Conservation (phyloP, 169 alveolate species). For the Eimeria maxima region DNA sequence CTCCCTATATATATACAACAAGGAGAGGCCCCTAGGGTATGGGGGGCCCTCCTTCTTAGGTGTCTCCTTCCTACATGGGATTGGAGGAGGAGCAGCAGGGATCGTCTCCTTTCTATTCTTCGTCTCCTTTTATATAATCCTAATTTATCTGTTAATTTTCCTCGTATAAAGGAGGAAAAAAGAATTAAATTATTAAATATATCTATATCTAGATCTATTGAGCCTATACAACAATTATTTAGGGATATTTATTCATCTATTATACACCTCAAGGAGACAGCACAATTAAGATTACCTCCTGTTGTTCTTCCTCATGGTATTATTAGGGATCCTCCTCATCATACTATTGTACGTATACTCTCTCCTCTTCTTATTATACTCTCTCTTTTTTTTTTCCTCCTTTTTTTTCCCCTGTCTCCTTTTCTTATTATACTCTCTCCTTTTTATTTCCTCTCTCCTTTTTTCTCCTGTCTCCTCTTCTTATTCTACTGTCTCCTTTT, state of each 20-base stretch:
- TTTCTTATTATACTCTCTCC: not conserved
- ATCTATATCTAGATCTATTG: constrained; percentile 80
- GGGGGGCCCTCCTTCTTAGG: constrained; percentile 87
- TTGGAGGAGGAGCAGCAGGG: constrained; percentile 67
- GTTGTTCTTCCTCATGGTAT: constrained; percentile 45
- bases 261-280: not conserved
- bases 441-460: not conserved
- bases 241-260: constrained; percentile 64
- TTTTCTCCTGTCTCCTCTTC: not conserved
- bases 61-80: constrained; percentile 87
- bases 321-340: not conserved
- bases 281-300: constrained; percentile 34
- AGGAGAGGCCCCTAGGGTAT: constrained; percentile 84
- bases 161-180: constrained; percentile 73
- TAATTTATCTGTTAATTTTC: constrained; percentile 75
- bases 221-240: constrained; percentile 84
- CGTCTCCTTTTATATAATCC: constrained; percentile 83
- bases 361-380: not conserved
- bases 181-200: constrained; percentile 70
- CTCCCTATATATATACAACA: constrained; percentile 84
- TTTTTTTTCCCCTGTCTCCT: no score
- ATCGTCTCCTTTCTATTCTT: constrained; percentile 82
- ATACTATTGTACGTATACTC: not conserved
- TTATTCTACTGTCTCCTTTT: not conserved
- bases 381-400: not conserved